Evolutionary conservation across 768 basidiomycete species (phyloP), one percentile per base, ranked within the genome.

Genomic region (Lactifluus echinatus): DNA sequence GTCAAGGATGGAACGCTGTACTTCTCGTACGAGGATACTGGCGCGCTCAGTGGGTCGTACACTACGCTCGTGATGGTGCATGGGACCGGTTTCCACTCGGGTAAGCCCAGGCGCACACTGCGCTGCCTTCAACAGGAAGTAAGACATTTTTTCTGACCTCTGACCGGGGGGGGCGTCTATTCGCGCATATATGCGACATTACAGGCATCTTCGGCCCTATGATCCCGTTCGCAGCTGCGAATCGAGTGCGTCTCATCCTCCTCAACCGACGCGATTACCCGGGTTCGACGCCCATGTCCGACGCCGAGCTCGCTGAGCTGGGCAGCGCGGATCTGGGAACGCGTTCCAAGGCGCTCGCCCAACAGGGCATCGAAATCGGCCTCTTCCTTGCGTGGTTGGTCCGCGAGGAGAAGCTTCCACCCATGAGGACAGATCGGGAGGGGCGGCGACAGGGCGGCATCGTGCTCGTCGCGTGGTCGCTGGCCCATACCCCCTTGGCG

Each of bases 231-330:
- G 63, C 65, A 2, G 47, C 61, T 1, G 39, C 50, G n/a, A 50
- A 63, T 46, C 42, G 56, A 26, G 28, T 64, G 1, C 67, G 67
- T 17, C 55, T 68, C 8, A 50, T 68, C 44, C 39, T 61, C n/a
- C 28, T 68, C 29, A 68, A 65, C 31, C 52, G 64, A 23, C 59
- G 68, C 14, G 68, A 67, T 31, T 68, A 66, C 33, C 61, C 57
- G 2, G 60, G 60, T 6, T 64, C 66, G 19, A 62, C 65, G 14
- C 64, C 62, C 4, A 61, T 61, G 33, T 58, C 59, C 3, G 39
- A 49, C 28, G 42, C 44, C 8, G 68, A 69, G 34, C 57, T 66
- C 44, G 58, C 39, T 26, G 53, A 26, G 23, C 43, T 63, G n/a
- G 43, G 34, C n/a, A 64, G 63, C 26, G 10, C 55, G 6, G 52